These are phyloP conservation scores for Leersia perrieri DNA, from an alignment of 176 grass and related monocot species.

Conservation along the genomic window DNA sequence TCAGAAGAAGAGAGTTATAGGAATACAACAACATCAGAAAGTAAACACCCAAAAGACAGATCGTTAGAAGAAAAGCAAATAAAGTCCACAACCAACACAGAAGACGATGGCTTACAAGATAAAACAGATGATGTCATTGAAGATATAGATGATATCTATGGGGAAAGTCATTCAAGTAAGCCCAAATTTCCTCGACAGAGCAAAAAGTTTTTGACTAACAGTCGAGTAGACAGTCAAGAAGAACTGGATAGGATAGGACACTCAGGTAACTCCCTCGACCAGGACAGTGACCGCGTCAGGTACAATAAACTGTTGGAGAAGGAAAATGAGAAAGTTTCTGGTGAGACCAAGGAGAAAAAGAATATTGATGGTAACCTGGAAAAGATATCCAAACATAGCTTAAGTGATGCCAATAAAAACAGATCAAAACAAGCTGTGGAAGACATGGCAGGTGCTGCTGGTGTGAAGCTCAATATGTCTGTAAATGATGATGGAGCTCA, in stretches of 20 bases:
- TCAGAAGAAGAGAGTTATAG: slow-evolving; percentile 31
- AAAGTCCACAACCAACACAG: slow-evolving; percentile 30
- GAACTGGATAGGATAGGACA: slow-evolving; percentile 21
- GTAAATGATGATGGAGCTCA: slow-evolving; percentile 5
- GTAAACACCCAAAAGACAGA: slow-evolving; percentile 17
- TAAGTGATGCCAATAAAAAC: neutral
- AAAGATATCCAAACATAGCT: slow-evolving; percentile 31
- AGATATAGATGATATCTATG: slow-evolving; percentile 40
- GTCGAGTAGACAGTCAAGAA: neutral
- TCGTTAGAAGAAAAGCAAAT: slow-evolving; percentile 49
- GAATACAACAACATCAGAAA: slow-evolving; percentile 30
- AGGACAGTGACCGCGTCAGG: slow-evolving; percentile 33
- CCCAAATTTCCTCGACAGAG: slow-evolving; percentile 22
- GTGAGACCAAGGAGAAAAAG: slow-evolving; percentile 34
- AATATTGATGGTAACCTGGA: neutral
- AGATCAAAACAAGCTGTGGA: neutral
- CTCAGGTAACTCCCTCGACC: slow-evolving; percentile 28
- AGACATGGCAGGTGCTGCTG: neutral
- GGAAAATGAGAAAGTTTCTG: slow-evolving; percentile 17
- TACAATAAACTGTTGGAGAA: slow-evolving; percentile 44
- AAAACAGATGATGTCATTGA: slow-evolving; percentile 21
- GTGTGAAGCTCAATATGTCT: slow-evolving; percentile 9
- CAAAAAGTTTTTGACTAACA: slow-evolving; percentile 11
- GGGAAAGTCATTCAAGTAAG: slow-evolving; percentile 44
- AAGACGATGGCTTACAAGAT: slow-evolving; percentile 32